Evolutionary conservation across 1,284 basidiomycete genomes (phyloP), one percentile per base, ranked within the genome.

Genomic region (Tilletia indica): DNA sequence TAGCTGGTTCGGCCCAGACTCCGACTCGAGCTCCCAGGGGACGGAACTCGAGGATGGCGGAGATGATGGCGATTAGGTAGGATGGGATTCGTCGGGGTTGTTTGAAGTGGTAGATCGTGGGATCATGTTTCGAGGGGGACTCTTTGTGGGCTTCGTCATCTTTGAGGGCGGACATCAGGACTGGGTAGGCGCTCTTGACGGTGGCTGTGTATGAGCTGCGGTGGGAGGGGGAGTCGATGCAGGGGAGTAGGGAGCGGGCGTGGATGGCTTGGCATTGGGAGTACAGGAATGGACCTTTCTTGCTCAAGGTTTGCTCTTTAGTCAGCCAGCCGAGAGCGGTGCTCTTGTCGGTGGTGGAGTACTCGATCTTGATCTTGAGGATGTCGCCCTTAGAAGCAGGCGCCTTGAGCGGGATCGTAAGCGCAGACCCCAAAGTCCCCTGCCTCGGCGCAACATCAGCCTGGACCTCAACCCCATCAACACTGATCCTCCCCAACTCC

Each of bases 311-410:
- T 85, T 97, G 94, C 90, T 91, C 90, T 77, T 93, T 92, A 48
- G 89, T 89, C 42, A 98, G 88, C 94, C 95, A 99, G 73, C 96
- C 95, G n/a, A 99, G 86, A 0, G 95, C 93, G 12, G 90, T 92
- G 83, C 90, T 91, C 42, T 90, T 86, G 71, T 89, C 86, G 4
- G 92, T 93, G 0, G 94, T 96, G 48, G 88, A 87, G 69, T 84
- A 84, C 21, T 75, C 68, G 70, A 84, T 80, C 38, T 73, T 70
- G 48, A 84, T 70, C 25, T 73, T 70, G 11, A 80, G 47, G 54
- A 71, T 74, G 71, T 78, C 77, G 45, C 78, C 81, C 70, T 77
- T 73, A 9, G 73, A 72, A 63, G 76, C 64, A 16, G 72, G 73
- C 39, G 80, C 72, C 34, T 82, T 78, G n/a, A 87, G 79, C 42